Evolutionary conservation across 169 alveolate species (phyloP), one percentile per base, ranked within the genome.

Genomic region (Fabrea salina): DNA sequence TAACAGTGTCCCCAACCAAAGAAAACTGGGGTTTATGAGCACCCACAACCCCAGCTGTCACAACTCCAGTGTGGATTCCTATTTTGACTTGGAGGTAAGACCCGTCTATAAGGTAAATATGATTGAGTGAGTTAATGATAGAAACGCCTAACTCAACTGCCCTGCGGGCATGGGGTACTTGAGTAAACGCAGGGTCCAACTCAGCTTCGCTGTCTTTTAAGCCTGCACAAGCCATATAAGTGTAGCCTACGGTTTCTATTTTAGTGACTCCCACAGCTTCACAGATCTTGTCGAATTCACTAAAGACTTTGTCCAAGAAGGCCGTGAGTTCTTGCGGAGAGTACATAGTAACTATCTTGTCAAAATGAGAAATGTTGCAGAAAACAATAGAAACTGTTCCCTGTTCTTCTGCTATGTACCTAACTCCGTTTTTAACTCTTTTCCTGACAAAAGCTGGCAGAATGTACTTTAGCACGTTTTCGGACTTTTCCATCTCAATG

Each of bases 31-130:
- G 99, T 80, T 96, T 97, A 85, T 96, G 98, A 25, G 95, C 90
- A 8, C 99, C 99, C 0, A 98, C 98, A 25, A 98, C 98, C 3
- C 99, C 99, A 0, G 99, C 97, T 51, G 97, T 95, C 5, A 96
- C 99, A 70, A 92, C 83, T n/a, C 99, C 99, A 71, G 97, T 93
- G 82, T 98, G 95, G 32, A 97, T 96, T n/a, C 99, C 99, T n/a
- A 98, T 96, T 86, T 96, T 96, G 11, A 97, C 97, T 51, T 72
- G 85, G 3, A 95, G 80, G 4, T 37, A 51, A 19, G 30, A 51
- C 33, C 81, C 57, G 32, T 74, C 37, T 35, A 53, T 74, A 0
- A 74, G 58, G 33, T 54, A 32, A n/a, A 51, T 50, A 2, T 30
- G 32, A 35, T 54, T 43, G 33, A 27, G 13, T 4, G 25, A 22